Conservation (phyloP, 306 rosid genomes). For the Aeschynomene evenia region DNA sequence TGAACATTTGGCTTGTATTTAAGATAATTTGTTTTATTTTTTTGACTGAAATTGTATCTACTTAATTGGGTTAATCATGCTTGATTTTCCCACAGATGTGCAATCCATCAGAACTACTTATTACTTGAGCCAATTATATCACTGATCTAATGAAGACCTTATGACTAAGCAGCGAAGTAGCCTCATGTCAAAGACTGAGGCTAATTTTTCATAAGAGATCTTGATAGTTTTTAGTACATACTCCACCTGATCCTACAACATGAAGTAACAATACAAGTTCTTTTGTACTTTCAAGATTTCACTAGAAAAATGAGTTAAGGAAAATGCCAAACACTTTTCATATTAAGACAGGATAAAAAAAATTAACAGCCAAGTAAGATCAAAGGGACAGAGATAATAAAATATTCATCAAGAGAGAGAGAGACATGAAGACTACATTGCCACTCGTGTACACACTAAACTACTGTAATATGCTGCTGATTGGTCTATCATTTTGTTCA, state of each 20-base stretch:
- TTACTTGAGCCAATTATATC: too few relatives aligned
- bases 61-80: too few relatives aligned
- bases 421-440: conserved; percentile 26
- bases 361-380: too few relatives aligned
- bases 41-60: too few relatives aligned
- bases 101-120: too few relatives aligned
- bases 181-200: background rate
- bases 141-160: background rate
- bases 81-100: too few relatives aligned
- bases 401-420: too few relatives aligned
- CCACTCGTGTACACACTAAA: conserved; percentile 44
- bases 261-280: background rate
- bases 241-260: background rate
- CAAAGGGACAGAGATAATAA: too few relatives aligned
- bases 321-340: background rate
- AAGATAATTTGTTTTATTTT: too few relatives aligned
- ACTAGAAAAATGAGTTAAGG: background rate
- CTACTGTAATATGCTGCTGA: background rate
- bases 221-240: background rate
- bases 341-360: too few relatives aligned
- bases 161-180: background rate
- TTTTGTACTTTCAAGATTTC: background rate
- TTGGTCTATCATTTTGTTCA: background rate
- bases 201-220: background rate
- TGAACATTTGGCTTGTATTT: too few relatives aligned